Base-by-base conservation (phyloP, 2,329 filamentous ascomycete genomes). In the Aspergillaceae sp. region DNA sequence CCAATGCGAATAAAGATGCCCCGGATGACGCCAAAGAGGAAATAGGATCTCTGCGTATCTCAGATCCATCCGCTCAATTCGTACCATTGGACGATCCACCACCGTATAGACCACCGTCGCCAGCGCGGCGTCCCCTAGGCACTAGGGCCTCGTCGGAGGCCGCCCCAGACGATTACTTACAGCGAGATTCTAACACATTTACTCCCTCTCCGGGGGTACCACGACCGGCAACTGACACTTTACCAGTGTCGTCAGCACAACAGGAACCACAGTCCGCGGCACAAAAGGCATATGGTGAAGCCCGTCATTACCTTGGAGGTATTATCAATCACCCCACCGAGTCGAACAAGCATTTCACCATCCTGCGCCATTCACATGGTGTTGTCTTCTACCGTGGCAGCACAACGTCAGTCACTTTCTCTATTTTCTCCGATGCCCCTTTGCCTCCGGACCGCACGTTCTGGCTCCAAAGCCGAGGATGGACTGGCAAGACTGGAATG, bases 391-490 rank as follows among this genome's bases (percentile, higher is more conserved):
- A 86, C 57, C 76, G 77, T 30, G 84, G 84, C 0, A 75, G 78
- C 1, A 70, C 73, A 3, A 87, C 84, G 0, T 79, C 76, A 5
- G 71, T 87, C 4, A 72, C 77, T 3, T 71, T 87, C 35, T 82
- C 82, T 2, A 73, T 86, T 41, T 81, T 87, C 55, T 76, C 74
- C 0, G 77, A 83, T 50, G 63, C 67, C 2, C 73, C 75, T 0
- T 60, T 86, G 0, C 80, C 83, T 0, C 45, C 65, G 0, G 73
- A 76, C 27, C 74, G 83, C 5, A 79, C 77, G 0, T 60, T 86
- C 9, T 87, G 81, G 79, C 66, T 87, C 28, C 83, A 87, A 65
- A 75, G 75, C 48, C 83, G 81, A 52, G 84, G 83, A 2, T 85
- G 73, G 66, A 80, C 79, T 0, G 84, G 84, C 4, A 82, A 82